Base-by-base conservation (phyloP, 1,284 basidiomycete species). In the Ceratobasidium sp. region DNA sequence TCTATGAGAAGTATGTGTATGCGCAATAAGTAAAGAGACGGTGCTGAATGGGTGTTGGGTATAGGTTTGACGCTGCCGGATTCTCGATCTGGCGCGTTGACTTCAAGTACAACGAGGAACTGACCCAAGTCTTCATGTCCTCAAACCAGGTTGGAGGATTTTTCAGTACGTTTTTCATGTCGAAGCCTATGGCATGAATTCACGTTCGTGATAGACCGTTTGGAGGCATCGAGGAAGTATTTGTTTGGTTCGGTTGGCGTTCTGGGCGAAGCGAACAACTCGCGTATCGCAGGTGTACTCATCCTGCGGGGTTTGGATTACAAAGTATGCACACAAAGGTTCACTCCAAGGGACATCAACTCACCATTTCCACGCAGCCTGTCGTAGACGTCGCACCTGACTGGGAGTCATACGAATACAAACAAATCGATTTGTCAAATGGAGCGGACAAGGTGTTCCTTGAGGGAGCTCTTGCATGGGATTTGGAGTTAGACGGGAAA, bases 191-290 rank as follows among this genome's bases (percentile, higher is more conserved):
- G 2, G 2, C 1, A 41, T 34, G 5, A n/a, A 31, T 13, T 14
- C 13, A 14, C 27, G 6, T 59, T 43, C 29, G 6, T 24, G 11
- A 24, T 34, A 80, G 92, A 95, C 86, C 95, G 97, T 78, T 90
- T 98, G 16, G 96, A 98, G 86, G 96, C 89, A 34, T 95, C 95
- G 53, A 90, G 95, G 83, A 97, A 98, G 83, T 95, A 96, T 88
- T 88, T 97, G 78, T 98, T 98, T 83, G 96, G 92, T 46, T 97
- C 94, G 51, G 83, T 95, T 68, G 95, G 94, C 83, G 97, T 98
- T 34, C 90, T 96, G 76, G 96, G 96, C 80, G 85, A 86, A 82
- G 79, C 86, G 83, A 94, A 94, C 85, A 86, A 92, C 83, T 90
- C 88, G 37, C 76, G 91, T 81, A 94, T 96, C 84, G 82, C 88